phyloP scores from a whole-genome alignment of 148 eudicot genomes.

The Persicaria maculosa region DNA sequence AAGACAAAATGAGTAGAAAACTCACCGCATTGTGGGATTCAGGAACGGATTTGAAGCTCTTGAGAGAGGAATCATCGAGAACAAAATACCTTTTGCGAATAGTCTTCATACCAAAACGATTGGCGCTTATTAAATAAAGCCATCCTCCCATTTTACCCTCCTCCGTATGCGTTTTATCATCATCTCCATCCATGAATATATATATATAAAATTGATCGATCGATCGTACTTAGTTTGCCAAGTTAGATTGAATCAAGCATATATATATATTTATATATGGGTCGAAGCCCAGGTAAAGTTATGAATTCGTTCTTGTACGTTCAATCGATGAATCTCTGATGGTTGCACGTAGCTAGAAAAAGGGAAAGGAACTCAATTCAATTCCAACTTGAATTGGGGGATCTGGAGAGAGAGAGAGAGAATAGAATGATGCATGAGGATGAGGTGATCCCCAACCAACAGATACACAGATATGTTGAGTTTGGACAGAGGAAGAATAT shows the following conservation, averaged over 20 bases:
- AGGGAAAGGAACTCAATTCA: no score
- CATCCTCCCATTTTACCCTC: slow-evolving; percentile 5
- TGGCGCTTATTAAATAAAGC: slow-evolving; percentile 9
- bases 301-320: no score
- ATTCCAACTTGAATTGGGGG: no score
- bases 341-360: no score
- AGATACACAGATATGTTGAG: background rate
- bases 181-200: background rate
- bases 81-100: slow-evolving; percentile 1
- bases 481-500: background rate
- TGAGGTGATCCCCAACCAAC: background rate
- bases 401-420: no score
- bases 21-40: background rate
- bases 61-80: slow-evolving; percentile 7
- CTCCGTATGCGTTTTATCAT: background rate
- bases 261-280: background rate
- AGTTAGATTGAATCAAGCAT: background rate
- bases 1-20: background rate
- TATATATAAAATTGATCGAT: no score
- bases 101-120: slow-evolving; percentile 5
- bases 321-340: no score
- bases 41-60: slow-evolving; percentile 6
- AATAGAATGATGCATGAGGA: no score
- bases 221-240: background rate
- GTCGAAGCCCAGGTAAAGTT: no score